Base-by-base conservation (phyloP, 148 eudicot genomes). In the Vaccinium darrowii region DNA sequence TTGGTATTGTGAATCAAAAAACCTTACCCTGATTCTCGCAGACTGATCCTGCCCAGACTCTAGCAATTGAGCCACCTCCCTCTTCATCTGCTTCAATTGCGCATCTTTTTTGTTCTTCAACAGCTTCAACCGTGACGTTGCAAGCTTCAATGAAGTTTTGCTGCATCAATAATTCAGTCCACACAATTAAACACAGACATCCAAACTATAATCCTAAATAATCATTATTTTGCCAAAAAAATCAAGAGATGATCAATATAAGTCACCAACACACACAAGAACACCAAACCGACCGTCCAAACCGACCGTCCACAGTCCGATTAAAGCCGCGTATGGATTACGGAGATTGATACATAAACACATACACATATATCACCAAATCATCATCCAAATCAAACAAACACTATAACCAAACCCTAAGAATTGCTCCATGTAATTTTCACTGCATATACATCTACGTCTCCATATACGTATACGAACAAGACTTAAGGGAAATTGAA, bases 71-170 rank as follows among this genome's bases (percentile, higher is more conserved):
- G 98, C 98, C 49, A 97, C 60, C 82, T 95, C 99, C 84, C 88
- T 89, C 90, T 87, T 95, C 89, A 93, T 84, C 86, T 94, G 96
- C 79, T 84, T 94, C 84, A 97, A 60, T 83, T 92, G 98, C 21
- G 76, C 89, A 23, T 90, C 98, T 88, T 95, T 97, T 90, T 93
- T 97, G 84, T 97, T 97, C 94, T 89, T 97, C 93, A 97, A 63
- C 56, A 97, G 83, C 87, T 97, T 97, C 57, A 94, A 80, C 83
- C 99, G 90, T 23, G 99, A 91, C 23, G 88, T 82, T 7, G 95
- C 99, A 60, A 97, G 88, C 91, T 92, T 97, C 90, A 97, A 87
- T 71, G 99, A 88, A 74, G 93, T 95, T 86, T 97, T 97, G 89
- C 99, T 97, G 91, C 92, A 88, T 81, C 90, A 82, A 83, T 30